These are phyloP conservation scores for Biscutella auriculata DNA, from an alignment of 441 rosid genomes.

Conservation along the genomic window DNA sequence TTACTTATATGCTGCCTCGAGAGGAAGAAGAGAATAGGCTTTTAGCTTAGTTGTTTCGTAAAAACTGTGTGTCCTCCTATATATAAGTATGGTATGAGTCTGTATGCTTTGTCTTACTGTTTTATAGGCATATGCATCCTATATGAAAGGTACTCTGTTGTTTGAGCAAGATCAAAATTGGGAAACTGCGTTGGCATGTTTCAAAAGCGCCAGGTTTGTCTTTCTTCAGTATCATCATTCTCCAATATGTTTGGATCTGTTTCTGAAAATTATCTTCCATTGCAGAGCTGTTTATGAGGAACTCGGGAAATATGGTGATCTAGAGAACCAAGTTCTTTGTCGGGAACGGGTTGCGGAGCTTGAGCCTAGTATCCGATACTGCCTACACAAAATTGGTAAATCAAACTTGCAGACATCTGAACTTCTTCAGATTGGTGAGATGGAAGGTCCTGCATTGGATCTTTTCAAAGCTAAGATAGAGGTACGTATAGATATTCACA, in stretches of 20 bases:
- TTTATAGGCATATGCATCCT: slow-evolving; percentile 86
- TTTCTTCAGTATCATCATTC: slow-evolving; percentile 17
- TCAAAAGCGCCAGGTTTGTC: slow-evolving; percentile 83
- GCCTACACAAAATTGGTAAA: slow-evolving; percentile 87
- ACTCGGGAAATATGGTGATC: slow-evolving; percentile 94
- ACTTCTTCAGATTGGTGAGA: slow-evolving; percentile 83
- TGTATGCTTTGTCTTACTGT: slow-evolving; percentile 9
- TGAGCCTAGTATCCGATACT: slow-evolving; percentile 87
- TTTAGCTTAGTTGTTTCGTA: not conserved
- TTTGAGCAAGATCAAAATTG: slow-evolving; percentile 96
- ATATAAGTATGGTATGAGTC: not conserved
- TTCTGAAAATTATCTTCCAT: not conserved
- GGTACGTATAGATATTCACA: slow-evolving; percentile 12
- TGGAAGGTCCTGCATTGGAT: slow-evolving; percentile 60
- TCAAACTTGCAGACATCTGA: slow-evolving; percentile 82
- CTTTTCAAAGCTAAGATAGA: slow-evolving; percentile 73
- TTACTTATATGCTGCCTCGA: not conserved
- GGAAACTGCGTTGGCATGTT: slow-evolving; percentile 81
- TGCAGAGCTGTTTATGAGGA: slow-evolving; percentile 93
- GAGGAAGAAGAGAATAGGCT: not conserved
- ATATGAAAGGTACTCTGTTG: slow-evolving; percentile 87
- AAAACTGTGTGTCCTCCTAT: not conserved
- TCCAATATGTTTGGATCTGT: not conserved
- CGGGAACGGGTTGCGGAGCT: slow-evolving; percentile 96
- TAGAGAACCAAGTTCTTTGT: slow-evolving; percentile 91